Conservation (phyloP, 208 protist genomes). For the Leptomonas seymouri region DNA sequence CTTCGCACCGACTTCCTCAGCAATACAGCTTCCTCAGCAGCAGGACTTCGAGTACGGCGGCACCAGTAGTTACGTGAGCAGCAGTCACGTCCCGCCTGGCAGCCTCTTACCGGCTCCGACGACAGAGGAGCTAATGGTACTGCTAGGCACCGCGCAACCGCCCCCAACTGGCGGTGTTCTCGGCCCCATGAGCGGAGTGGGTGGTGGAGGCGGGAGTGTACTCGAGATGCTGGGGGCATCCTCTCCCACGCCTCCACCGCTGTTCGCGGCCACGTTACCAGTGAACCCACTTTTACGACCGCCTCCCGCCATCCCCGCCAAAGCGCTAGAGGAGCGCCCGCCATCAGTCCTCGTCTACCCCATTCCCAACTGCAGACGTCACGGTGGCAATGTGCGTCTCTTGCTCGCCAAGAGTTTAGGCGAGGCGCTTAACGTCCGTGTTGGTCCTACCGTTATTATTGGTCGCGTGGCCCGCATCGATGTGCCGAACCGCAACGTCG, state of each 20-base stretch:
- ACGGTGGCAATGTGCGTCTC: conserved; percentile 66
- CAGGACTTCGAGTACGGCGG: background rate
- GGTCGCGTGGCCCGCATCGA: conserved; percentile 82
- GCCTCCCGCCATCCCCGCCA: conserved; percentile 78
- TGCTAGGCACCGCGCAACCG: conserved; percentile 41
- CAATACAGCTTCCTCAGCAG: background rate
- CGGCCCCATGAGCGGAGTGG: background rate
- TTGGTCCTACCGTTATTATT: conserved; percentile 85
- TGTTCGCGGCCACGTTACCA: background rate
- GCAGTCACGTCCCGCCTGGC: background rate
- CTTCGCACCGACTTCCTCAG: background rate
- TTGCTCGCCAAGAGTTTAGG: conserved; percentile 82
- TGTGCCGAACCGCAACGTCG: conserved; percentile 84
- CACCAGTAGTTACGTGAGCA: no score
- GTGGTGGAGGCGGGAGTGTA: background rate
- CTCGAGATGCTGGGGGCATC: conserved; percentile 1
- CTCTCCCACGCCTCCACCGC: background rate
- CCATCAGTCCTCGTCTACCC: conserved; percentile 88
- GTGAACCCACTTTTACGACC: conserved; percentile 30
- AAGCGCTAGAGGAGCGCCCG: conserved; percentile 61
- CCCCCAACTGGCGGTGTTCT: background rate
- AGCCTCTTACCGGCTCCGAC: conserved; percentile 32
- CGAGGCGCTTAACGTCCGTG: conserved; percentile 78
- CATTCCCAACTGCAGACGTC: conserved; percentile 45
- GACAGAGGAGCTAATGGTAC: conserved; percentile 61